phyloP scores from a whole-genome alignment of 1,139 yeast genomes.

The Suhomyces yuchorum region DNA sequence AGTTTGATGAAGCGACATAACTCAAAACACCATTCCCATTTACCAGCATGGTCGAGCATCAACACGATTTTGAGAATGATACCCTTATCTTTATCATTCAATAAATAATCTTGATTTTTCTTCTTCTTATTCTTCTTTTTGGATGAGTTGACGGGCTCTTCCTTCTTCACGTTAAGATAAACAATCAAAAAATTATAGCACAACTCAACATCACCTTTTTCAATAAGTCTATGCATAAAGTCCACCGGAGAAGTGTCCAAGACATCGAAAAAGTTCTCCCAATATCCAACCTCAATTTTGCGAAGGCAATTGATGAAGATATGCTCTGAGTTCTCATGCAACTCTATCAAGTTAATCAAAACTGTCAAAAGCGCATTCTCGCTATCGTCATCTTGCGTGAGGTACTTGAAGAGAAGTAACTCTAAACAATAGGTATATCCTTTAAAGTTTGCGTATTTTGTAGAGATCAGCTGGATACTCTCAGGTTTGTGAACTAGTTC shows the following conservation, averaged over 20 bases:
- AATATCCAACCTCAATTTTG: conserved; percentile 45
- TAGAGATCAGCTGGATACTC: conserved; percentile 18
- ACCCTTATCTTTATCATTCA: conserved; percentile 34
- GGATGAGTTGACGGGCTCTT: conserved; percentile 19
- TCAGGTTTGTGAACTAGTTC: conserved; percentile 33
- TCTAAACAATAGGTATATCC: conserved; percentile 45
- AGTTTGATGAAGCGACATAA: conserved; percentile 48
- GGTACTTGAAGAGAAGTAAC: conserved; percentile 38
- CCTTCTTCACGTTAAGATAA: conserved; percentile 44
- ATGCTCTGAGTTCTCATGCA: conserved; percentile 30
- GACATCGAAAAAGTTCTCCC: conserved; percentile 40
- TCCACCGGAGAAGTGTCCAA: conserved; percentile 40
- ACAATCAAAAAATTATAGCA: conserved; percentile 47
- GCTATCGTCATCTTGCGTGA: conserved; percentile 15
- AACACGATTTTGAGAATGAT: conserved; percentile 39
- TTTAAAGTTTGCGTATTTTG: conserved; percentile 32
- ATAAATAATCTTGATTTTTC: conserved; percentile 8
- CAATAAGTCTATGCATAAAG: conserved; percentile 42
- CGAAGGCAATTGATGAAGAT: conserved; percentile 47
- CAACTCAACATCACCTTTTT: conserved; percentile 37
- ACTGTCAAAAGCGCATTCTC: conserved; percentile 19
- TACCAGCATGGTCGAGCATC: conserved; percentile 33
- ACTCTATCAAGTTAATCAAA: conserved; percentile 35
- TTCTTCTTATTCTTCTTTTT: conserved; percentile 3
- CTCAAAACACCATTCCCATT: conserved; percentile 52